Evolutionary conservation across 306 rosid species (phyloP).

Genomic region (Castanospermum australe): DNA sequence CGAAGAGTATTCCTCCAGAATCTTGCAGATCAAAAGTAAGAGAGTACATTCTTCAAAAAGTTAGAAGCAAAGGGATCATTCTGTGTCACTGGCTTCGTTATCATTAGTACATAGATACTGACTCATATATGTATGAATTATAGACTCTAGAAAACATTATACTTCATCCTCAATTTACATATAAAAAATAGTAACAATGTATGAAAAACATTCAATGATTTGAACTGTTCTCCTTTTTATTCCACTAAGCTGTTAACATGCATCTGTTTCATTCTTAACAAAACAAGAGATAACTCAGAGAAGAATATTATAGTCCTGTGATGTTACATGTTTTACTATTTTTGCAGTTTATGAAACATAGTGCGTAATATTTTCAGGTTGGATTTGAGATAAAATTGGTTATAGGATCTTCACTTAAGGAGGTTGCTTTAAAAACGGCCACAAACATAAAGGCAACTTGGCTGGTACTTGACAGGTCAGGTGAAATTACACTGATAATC

Average conservation of each 20-base stretch:
- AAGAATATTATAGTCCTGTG: background rate
- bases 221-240: background rate
- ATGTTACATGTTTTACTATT: conserved; percentile 1
- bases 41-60: background rate
- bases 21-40: background rate
- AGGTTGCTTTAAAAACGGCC: conserved; percentile 47
- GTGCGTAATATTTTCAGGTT: conserved; percentile 51
- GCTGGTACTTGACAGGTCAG: conserved; percentile 79
- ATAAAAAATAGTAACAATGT: background rate
- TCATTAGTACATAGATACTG: background rate
- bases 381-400: conserved; percentile 47
- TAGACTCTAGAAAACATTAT: background rate
- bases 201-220: background rate
- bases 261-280: background rate
- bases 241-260: background rate
- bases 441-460: conserved; percentile 55
- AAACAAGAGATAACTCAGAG: background rate
- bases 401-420: conserved; percentile 48
- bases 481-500: conserved; percentile 4
- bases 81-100: background rate
- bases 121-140: background rate
- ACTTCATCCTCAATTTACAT: background rate
- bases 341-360: conserved; percentile 9
- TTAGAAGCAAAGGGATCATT: background rate
- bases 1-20: background rate